Base-by-base conservation (phyloP, 306 rosid genomes). In the Vigna nakashimae region DNA sequence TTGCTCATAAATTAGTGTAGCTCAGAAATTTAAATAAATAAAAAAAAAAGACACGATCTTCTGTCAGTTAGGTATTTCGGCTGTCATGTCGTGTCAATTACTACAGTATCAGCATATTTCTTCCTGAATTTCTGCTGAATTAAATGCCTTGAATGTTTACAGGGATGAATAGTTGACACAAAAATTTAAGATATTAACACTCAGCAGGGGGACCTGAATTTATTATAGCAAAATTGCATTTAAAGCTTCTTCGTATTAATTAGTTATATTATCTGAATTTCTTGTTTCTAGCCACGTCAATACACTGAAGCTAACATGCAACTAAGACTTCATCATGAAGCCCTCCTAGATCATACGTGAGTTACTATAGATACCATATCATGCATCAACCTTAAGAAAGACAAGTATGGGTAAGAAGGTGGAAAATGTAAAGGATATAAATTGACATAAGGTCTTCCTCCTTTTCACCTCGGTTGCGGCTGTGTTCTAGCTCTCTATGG, bases 381-480 rank as follows among this genome's bases (percentile, higher is more conserved):
- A 77, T 50, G 7, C 40, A 46, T 72, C 51, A 50, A 67, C 48
- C 62, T 2, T 65, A 7, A 9, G 55, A 36, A 66, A 65, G 65
- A 7, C 17, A 24, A 55, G 22, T 48, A 49, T 26, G 14, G 66
- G 16, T 36, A 50, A 70, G 43, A 62, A 10, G 50, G 8, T 17
- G 36, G 2, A 63, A 11, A 74, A 82, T 63, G 65, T 17, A 75
- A 86, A 92, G 98, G 98, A 94, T 94, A 94, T 94, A 72, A 11
- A 79, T 87, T 74, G 80, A 85, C 91, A 83, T 90, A 32, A 73
- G 80, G 73, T 87, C 89, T 43, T 87, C 97, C 86, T 83, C 97
- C 91, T 89, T 92, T 87, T 95, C 97, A 63, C 98, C 98, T 60
- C 98, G 90, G 77, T 84, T 91, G 85, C 90, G 96, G 79, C 98